Evolutionary conservation across 73 alveolate genomes (phyloP), one percentile per base, ranked within the genome.

Genomic region (Stentor roeselii): DNA sequence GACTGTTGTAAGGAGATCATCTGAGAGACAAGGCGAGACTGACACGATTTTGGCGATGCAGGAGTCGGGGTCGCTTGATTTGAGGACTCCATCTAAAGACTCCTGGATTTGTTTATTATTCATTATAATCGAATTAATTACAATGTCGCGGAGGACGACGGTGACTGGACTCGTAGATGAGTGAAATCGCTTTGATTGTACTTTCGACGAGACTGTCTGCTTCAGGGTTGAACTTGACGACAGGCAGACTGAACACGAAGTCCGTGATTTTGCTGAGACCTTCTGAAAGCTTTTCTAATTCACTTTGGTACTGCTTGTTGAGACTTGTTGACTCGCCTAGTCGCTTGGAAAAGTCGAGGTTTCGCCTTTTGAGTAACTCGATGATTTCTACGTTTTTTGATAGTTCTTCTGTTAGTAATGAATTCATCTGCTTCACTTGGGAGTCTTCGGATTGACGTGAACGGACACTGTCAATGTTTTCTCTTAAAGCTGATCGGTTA

Each of bases 191-290:
- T 67, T 67, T n/a, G n/a, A 67, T 67, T 21, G 80, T 67, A 34
- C 80, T 67, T 67, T 67, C 80, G n/a, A 67, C 41, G 21, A 67
- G 11, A 67, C 34, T 67, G 37, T 21, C 34, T 67, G 21, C 50
- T 67, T 34, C 80, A 67, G 80, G 80, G 41, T 67, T 67, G 34
- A 32, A 67, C 15, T 67, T 67, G n/a, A 67, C 41, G 34, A n/a
- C 14, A 21, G 80, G 80, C 41, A 67, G 34, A 67, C 41, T 11
- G 34, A 67, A 67, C 21, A 67, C 80, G 34, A 67, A 67, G 34
- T 34, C 80, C 34, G 80, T 67, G 14, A 82, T 50, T 32, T 50
- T 50, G 15, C 39, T 83, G 6, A 82, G 35, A 0, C 78, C 83
- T 30, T 36, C 61, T 6, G 76, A n/a, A 0, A 82, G 41, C 58